Percentiles rank a stretch among this genome's conserved stretches.
These are phyloP conservation scores for Saccharomyces kudriavzevii DNA, from an alignment of 805 yeast species.

Conservation along the genomic window DNA sequence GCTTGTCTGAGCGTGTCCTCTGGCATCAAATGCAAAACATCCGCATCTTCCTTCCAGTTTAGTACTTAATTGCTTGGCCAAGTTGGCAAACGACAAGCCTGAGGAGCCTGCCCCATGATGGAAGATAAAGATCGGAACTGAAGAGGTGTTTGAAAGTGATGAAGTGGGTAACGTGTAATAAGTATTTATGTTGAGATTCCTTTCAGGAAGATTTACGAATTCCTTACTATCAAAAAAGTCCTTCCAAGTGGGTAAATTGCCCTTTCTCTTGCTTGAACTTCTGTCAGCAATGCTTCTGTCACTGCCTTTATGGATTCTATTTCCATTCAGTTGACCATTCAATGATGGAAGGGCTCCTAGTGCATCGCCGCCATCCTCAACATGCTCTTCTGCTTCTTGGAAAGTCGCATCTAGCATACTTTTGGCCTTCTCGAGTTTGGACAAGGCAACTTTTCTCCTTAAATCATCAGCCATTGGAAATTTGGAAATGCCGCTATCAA, in stretches of 20 bases:
- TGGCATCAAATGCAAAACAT: slow-evolving; percentile 61
- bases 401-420: neutral
- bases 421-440: slow-evolving; percentile 9
- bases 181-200: slow-evolving; percentile 37
- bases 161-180: slow-evolving; percentile 48
- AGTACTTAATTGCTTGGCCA: slow-evolving; percentile 33
- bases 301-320: neutral
- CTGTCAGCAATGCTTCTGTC: neutral
- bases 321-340: neutral
- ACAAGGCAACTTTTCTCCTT: slow-evolving; percentile 13
- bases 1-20: slow-evolving; percentile 72
- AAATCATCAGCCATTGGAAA: slow-evolving; percentile 16
- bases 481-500: neutral
- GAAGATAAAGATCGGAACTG: slow-evolving; percentile 55
- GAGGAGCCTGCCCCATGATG: slow-evolving; percentile 97
- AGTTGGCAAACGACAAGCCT: slow-evolving; percentile 62
- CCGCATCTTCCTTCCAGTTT: slow-evolving; percentile 44
- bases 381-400: slow-evolving; percentile 4
- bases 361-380: slow-evolving; percentile 1
- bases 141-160: slow-evolving; percentile 11
- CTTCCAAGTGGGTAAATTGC: slow-evolving; percentile 14
- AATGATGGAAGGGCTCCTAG: neutral
- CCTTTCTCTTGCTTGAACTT: neutral
- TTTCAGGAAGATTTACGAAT: slow-evolving; percentile 6
- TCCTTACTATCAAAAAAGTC: slow-evolving; percentile 19